phyloP scores from a whole-genome alignment of 2,329 filamentous ascomycete species.

The Curvularia sp. region DNA sequence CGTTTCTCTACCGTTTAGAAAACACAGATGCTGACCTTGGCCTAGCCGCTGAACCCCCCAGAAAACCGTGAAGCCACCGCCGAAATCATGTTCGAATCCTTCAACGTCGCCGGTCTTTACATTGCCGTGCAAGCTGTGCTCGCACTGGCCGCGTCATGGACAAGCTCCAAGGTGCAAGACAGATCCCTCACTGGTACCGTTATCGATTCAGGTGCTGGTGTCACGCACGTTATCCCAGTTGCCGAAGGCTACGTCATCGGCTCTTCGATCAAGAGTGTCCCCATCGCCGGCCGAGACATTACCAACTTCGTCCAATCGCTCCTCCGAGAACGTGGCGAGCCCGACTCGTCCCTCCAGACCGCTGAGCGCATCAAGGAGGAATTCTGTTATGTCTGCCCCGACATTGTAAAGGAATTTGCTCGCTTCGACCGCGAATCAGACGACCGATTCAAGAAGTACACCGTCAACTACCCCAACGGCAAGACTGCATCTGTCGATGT shows the following conservation, averaged over 20 bases:
- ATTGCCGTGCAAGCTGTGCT: slow-evolving; percentile 98
- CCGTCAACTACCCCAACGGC: slow-evolving; percentile 84
- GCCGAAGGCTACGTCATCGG: slow-evolving; percentile 99
- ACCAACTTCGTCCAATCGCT: slow-evolving; percentile 98
- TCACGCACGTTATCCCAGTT: slow-evolving; percentile 98
- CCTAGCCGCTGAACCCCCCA: slow-evolving; percentile 90
- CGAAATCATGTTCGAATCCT: slow-evolving; percentile 99
- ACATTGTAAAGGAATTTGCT: slow-evolving; percentile 98
- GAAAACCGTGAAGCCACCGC: slow-evolving; percentile 99
- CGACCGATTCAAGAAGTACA: slow-evolving; percentile 86
- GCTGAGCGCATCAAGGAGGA: slow-evolving; percentile 99
- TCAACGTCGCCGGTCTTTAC: slow-evolving; percentile 98
- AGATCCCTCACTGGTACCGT: slow-evolving; percentile 95
- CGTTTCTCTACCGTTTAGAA: background rate
- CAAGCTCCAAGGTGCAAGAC: slow-evolving; percentile 95
- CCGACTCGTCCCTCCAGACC: slow-evolving; percentile 95
- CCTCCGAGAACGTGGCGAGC: slow-evolving; percentile 92
- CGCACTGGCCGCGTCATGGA: slow-evolving; percentile 96
- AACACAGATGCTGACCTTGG: slow-evolving; percentile 19
- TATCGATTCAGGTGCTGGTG: slow-evolving; percentile 97
- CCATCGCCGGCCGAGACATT: slow-evolving; percentile 96
- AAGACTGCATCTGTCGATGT: slow-evolving; percentile 87
- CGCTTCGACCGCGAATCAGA: slow-evolving; percentile 90
- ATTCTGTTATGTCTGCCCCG: slow-evolving; percentile 97
- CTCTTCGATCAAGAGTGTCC: slow-evolving; percentile 98